Base-by-base conservation (phyloP, 1,284 basidiomycete genomes). In the Xerocomus tenax region DNA sequence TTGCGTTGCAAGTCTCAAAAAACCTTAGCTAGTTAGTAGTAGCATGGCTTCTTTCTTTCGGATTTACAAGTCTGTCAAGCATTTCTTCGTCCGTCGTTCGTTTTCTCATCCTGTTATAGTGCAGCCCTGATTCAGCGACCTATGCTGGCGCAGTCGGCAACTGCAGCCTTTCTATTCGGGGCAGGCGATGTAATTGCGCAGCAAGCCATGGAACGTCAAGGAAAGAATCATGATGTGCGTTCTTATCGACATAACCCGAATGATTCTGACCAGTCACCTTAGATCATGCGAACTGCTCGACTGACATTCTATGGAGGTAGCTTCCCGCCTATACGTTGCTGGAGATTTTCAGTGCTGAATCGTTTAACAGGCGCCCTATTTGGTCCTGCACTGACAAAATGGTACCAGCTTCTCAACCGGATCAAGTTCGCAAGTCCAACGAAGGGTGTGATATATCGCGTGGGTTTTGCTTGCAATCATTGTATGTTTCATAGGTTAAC, bases 171-270 rank as follows among this genome's bases (percentile, higher is more conserved):
- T 39, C 69, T 91, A 15, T 91, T 89, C 58, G 81, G 83, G 40
- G 70, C 79, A 8, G 90, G 88, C n/a, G 91, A 93, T 62, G 60
- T 88, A 1, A 75, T 92, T 32, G 88, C 90, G 0, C 90, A 92
- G 66, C 85, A 92, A 63, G 81, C 72, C 0, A 78, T 92, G 25
- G 91, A 92, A 62, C 71, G 71, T 54, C 77, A 71, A 60, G 82
- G 84, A 12, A 70, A 61, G 52, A 64, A 79, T 3, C 86, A 89
- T 59, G 87, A 90, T 60, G 86, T 87, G 56, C 61, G 78, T 74
- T 10, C 13, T 21, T 41, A 15, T 42, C 18, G 2, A 9, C 8
- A 5, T 3, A 15, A 30, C 25, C 41, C 1, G 3, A 9, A 50
- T 13, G 18, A 38, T 7, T 25, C 40, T 23, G 38, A 52, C 23